Base-by-base conservation (phyloP, 2,329 filamentous ascomycete species). In the Thelonectria rubi region DNA sequence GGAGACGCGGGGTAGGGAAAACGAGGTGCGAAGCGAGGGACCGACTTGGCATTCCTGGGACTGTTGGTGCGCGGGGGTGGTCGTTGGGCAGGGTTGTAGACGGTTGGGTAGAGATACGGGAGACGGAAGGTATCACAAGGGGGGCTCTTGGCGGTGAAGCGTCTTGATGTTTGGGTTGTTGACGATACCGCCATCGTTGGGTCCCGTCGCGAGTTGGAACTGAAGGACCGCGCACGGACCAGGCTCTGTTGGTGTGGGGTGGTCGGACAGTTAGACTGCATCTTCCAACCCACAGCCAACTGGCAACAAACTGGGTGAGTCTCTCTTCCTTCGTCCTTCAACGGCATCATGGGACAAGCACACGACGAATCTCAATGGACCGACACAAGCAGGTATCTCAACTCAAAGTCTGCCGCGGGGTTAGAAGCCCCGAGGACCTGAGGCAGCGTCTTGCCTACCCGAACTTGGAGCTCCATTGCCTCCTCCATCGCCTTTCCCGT, bases 1-100 rank as follows among this genome's bases (percentile, higher is more conserved):
- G 52, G 40, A 45, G 37, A 45, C 57, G 68, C 58, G 52, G 55
- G 60, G 59, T 46, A 59, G 42, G 43, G 45, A 34, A 21, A 6
- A 26, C n/a, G 32, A 56, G 51, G 46, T 56, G 47, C 56, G 47
- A 34, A 45, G 17, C 18, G 18, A 40, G 39, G 30, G 49, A 52
- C 20, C 17, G 52, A 32, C 30, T 51, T 54, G 26, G 47, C 52
- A 50, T 60, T 34, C 47, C 46, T 26, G 30, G 42, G 37, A 20
- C 18, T 20, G 9, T 21, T 21, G 37, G 46, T 47, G 58, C 26
- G 51, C 24, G 46, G 47, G n/a, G 47, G 32, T 34, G 52, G 15
- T 32, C 20, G 32, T 40, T 14, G 5, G 34, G 8, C 53, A 40
- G 58, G 47, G 32, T 55, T 54, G 21, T n/a, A 12, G 50, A 46